Evolutionary conservation across 192 early-diverging fungal species (phyloP), one percentile per base, ranked within the genome.

Genomic region (Entomortierella beljakovae): DNA sequence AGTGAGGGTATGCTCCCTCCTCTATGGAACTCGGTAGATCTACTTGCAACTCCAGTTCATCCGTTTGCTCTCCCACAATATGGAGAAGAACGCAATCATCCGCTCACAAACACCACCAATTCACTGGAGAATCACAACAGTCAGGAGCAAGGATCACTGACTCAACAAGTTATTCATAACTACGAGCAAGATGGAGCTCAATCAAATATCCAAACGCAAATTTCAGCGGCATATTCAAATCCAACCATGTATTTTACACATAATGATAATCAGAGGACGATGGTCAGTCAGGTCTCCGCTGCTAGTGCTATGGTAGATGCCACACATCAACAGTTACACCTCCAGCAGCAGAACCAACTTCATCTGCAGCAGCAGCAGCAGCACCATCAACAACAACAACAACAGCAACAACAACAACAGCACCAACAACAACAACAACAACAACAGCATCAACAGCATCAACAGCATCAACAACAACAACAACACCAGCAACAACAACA

Each of bases 1-100:
- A 69, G 67, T 3, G 75, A 79, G 32, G 61, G 75, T 42, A 79
- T 70, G 46, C 26, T 79, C 26, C 61, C 68, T 7, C 48, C 75
- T 8, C 32, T 79, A 10, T 79, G 75, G 75, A 26, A 23, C 26
- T 53, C 75, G 1, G 57, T 79, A 57, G 67, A 68, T 18, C 58
- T 79, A 67, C 56, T 79, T 23, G 42, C 75, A 6, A 49, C 75
- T 10, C 38, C 75, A 32, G 66, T 79, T 18, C 75, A 79, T 18
- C 75, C 75, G 6, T 79, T 79, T 25, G 34, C 53, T 13, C 59
- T 69, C 3, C 56, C 66, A 5, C 29, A 60, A 20, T 68, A 60
- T 34, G 0, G 31, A 25, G 50, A 79, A 5, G 35, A 57, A 42
- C 40, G 49, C 10, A 35, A 23, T 22, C 57, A 51, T 15, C 46